Evolutionary conservation across 78 protist species (phyloP).

Genomic region (Emiliania huxleyi): DNA sequence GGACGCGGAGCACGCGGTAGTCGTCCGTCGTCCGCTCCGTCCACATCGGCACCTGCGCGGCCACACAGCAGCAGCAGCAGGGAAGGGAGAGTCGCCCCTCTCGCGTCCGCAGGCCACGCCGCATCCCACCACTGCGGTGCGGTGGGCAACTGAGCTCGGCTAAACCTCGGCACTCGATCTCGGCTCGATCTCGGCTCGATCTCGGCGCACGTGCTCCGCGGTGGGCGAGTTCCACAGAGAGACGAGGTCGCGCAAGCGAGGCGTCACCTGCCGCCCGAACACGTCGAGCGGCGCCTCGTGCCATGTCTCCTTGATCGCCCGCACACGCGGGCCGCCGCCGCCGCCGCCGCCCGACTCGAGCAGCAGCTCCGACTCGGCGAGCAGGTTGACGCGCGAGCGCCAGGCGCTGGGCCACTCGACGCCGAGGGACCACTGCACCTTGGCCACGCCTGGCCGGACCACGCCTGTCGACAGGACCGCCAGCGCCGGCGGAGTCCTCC

Average conservation of each 20-base stretch:
- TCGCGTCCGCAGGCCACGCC: too few species aligned
- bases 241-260: not conserved
- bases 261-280: not conserved
- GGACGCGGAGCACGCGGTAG: not conserved
- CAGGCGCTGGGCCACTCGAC: not conserved
- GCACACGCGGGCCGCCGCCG: not conserved
- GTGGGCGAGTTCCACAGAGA: not conserved
- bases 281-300: not conserved
- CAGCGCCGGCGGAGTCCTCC: not conserved
- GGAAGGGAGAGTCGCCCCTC: too few species aligned
- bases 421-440: not conserved
- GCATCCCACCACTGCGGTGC: too few species aligned
- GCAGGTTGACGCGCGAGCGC: not conserved
- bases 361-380: not conserved
- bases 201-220: slow-evolving; percentile 9
- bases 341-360: not conserved
- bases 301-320: not conserved
- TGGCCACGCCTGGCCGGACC: not conserved
- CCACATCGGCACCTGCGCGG: not conserved
- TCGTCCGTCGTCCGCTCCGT: not conserved
- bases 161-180: too few species aligned
- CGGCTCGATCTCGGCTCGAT: too few species aligned
- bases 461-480: not conserved
- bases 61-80: too few species aligned
- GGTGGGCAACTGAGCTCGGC: too few species aligned